These are phyloP conservation scores for Erigeron canadensis DNA, from an alignment of 129 eudicot genomes.

Conservation along the genomic window DNA sequence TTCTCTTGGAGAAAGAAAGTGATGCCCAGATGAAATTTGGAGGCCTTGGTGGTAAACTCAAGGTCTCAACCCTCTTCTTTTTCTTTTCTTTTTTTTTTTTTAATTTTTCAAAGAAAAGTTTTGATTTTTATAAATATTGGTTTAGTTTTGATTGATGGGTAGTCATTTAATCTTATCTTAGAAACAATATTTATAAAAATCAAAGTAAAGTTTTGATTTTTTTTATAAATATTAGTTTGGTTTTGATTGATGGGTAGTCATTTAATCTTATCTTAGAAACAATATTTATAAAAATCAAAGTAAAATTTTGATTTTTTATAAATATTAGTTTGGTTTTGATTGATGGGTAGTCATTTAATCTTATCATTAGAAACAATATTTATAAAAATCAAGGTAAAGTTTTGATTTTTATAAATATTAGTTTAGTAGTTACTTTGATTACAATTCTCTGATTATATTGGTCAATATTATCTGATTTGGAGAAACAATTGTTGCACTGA, in stretches of 20 bases:
- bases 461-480: neutral
- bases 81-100: neutral
- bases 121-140: neutral
- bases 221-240: too few relatives aligned
- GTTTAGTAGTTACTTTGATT: neutral
- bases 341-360: too few relatives aligned
- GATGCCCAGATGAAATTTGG: slow-evolving; percentile 71
- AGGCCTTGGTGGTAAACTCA: slow-evolving; percentile 78
- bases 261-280: too few relatives aligned
- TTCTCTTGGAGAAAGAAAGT: slow-evolving; percentile 43
- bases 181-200: too few relatives aligned
- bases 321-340: too few relatives aligned
- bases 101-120: neutral
- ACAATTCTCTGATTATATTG: neutral
- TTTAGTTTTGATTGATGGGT: neutral
- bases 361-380: too few relatives aligned
- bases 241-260: too few relatives aligned
- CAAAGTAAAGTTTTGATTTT: too few relatives aligned
- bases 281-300: too few relatives aligned
- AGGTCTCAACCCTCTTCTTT: slow-evolving; percentile 38
- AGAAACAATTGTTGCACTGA: neutral
- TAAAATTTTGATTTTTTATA: too few relatives aligned
- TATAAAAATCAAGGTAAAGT: too few relatives aligned
- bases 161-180: too few relatives aligned
- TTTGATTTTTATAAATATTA: neutral